Conservation (phyloP, 2,329 filamentous ascomycete genomes). For the Calonectria montana region DNA sequence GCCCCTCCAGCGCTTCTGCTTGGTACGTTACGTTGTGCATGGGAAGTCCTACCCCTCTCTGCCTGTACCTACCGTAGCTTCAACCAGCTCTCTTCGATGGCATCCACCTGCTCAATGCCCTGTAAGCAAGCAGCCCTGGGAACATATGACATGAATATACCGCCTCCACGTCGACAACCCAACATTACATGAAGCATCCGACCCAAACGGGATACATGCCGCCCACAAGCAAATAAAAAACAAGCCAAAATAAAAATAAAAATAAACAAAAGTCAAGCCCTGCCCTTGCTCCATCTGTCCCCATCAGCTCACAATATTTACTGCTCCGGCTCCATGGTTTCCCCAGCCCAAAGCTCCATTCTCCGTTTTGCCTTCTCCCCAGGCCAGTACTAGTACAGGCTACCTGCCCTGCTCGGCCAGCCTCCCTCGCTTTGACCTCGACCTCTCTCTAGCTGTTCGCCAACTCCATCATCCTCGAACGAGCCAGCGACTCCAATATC, state of each 20-base stretch:
- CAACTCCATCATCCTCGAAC: slow-evolving; percentile 18
- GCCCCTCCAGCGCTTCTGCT: slow-evolving; percentile 34
- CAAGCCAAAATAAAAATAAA: neutral
- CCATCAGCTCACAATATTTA: slow-evolving; percentile 3
- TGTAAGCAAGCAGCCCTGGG: neutral
- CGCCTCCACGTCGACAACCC: slow-evolving; percentile 3
- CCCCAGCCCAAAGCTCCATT: slow-evolving; percentile 15
- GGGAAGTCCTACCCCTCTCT: neutral
- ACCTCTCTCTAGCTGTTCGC: slow-evolving; percentile 7
- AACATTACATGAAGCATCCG: slow-evolving; percentile 2
- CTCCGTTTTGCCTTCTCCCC: slow-evolving; percentile 6
- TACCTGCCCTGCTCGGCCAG: slow-evolving; percentile 4
- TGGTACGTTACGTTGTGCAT: slow-evolving; percentile 1
- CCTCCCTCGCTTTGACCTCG: slow-evolving; percentile 20
- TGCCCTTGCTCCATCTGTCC: neutral
- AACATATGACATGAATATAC: slow-evolving; percentile 6
- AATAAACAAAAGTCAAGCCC: neutral
- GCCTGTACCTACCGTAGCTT: slow-evolving; percentile 6
- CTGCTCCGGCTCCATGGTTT: slow-evolving; percentile 14
- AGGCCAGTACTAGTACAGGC: slow-evolving; percentile 5
- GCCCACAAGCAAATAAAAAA: neutral
- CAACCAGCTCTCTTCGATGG: neutral
- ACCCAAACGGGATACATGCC: neutral
- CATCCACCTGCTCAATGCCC: neutral
- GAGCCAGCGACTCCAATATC: slow-evolving; percentile 22